Base-by-base conservation (phyloP, 2,329 filamentous ascomycete genomes). In the Epichloe brachyelytri region DNA sequence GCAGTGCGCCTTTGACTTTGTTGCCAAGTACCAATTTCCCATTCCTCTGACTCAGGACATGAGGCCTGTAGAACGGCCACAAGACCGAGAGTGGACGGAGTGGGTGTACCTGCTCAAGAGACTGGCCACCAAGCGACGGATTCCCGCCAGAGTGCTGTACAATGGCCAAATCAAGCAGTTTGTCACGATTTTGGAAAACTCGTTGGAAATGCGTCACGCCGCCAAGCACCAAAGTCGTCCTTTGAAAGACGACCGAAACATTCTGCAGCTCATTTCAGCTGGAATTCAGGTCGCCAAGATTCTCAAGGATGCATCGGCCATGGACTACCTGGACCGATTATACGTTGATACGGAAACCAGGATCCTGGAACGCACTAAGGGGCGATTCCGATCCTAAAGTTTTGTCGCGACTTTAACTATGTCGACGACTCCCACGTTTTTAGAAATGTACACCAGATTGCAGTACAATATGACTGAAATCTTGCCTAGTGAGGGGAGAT, bases 151-250 rank as follows among this genome's bases (percentile, higher is more conserved):
- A 51, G 85, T 93, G 19, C 73, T 94, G 43, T 93, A 91, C 72
- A 87, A 93, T 65, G 86, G 86, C 53, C 88, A 94, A 69, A 94
- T 94, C 69, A 93, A 91, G 70, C 87, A 93, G 67, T 82, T 94
- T 67, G 85, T 93, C 57, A 93, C 88, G 41, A 86, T 93, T 33
- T 71, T 94, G 60, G 88, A 94, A 64, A 94, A 93, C 68, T 90
- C 86, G 46, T 73, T 94, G 61, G 87, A 91, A 71, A 90, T 90
- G 86, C 78, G 87, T 56, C 86, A 91, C 66, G 85, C 86, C 53
- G 85, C 86, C 46, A 89, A 88, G 54, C 85, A 90, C 68, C 86
- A 90, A 68, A 86, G 82, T 57, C 79, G 88, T 54, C 86, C 86
- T 19, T 76, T 90, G 57, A 93, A 91, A 72, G 88, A 94, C 71